Conservation (phyloP, 345 rosid genomes). For the Trapa incisa region DNA sequence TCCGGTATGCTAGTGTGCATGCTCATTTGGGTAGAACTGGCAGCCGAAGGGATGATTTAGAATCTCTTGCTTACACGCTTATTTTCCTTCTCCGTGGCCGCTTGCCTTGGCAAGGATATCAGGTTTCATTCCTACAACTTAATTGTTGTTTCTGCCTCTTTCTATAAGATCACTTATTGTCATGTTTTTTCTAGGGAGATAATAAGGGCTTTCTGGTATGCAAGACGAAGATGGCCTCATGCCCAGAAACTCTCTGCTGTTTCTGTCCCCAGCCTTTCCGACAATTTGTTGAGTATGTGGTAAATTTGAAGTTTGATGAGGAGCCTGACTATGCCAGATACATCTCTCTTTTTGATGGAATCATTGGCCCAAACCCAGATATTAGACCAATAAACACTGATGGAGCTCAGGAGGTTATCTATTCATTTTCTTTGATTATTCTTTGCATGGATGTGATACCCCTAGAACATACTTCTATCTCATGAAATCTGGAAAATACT, state of each 20-base stretch:
- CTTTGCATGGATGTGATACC: neutral
- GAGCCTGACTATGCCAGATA: conserved; percentile 93
- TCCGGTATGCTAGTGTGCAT: conserved; percentile 95
- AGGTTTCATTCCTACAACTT: conserved; percentile 32
- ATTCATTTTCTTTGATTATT: conserved; percentile 7
- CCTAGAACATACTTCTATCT: neutral
- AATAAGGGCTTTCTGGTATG: conserved; percentile 92
- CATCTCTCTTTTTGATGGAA: conserved; percentile 82
- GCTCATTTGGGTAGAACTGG: conserved; percentile 97
- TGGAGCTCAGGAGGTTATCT: conserved; percentile 83
- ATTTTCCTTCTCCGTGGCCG: conserved; percentile 96
- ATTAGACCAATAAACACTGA: conserved; percentile 94
- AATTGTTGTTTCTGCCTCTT: neutral
- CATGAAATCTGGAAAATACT: neutral
- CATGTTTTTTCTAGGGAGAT: conserved; percentile 57
- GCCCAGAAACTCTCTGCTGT: conserved; percentile 81
- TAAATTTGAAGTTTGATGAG: conserved; percentile 90
- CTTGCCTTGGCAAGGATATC: conserved; percentile 97
- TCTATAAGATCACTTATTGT: conserved; percentile 7
- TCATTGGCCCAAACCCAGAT: conserved; percentile 85
- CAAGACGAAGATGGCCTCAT: conserved; percentile 97
- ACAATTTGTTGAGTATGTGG: conserved; percentile 83
- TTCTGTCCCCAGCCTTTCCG: conserved; percentile 84
- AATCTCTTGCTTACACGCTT: conserved; percentile 96
- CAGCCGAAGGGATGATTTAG: conserved; percentile 92